Conservation (phyloP, 257 asterid genomes). For the Solanum tarapatanum region DNA sequence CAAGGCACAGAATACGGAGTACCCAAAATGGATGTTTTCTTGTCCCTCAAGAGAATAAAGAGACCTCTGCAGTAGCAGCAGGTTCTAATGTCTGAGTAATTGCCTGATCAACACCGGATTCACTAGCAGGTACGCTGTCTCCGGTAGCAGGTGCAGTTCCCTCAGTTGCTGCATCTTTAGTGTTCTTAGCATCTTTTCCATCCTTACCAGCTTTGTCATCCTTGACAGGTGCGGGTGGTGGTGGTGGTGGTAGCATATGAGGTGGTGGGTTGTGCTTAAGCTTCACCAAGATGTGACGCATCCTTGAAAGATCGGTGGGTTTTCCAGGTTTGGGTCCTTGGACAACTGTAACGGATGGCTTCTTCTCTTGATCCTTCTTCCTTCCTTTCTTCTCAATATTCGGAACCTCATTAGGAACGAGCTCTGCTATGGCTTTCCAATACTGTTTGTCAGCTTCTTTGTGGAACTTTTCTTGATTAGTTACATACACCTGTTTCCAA, state of each 20-base stretch:
- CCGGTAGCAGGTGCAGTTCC: background rate
- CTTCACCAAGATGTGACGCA: conserved; percentile 1
- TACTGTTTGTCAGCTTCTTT: conserved; percentile 90
- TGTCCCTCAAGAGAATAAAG: background rate
- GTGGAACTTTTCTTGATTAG: conserved; percentile 71
- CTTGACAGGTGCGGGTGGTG: background rate
- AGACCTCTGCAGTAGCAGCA: conserved; percentile 11
- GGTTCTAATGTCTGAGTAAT: conserved; percentile 12
- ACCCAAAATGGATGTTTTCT: background rate
- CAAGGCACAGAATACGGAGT: background rate
- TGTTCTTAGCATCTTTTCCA: conserved; percentile 32
- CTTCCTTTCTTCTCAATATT: conserved; percentile 67
- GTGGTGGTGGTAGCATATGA: background rate
- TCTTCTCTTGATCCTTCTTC: conserved; percentile 61
- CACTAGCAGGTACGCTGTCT: conserved; percentile 25
- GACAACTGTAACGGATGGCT: conserved; percentile 35
- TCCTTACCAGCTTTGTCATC: conserved; percentile 11
- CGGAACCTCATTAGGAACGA: conserved; percentile 78
- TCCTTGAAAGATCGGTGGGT: conserved; percentile 8
- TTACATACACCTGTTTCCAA: conserved; percentile 34
- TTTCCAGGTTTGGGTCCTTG: conserved; percentile 96
- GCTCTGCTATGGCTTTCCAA: conserved; percentile 91
- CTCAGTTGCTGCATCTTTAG: conserved; percentile 24
- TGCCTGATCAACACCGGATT: conserved; percentile 19
- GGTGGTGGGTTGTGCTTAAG: conserved; percentile 6